Evolutionary conservation across 2,329 filamentous ascomycete species (phyloP).

Genomic region (Lecanicillium sp.): DNA sequence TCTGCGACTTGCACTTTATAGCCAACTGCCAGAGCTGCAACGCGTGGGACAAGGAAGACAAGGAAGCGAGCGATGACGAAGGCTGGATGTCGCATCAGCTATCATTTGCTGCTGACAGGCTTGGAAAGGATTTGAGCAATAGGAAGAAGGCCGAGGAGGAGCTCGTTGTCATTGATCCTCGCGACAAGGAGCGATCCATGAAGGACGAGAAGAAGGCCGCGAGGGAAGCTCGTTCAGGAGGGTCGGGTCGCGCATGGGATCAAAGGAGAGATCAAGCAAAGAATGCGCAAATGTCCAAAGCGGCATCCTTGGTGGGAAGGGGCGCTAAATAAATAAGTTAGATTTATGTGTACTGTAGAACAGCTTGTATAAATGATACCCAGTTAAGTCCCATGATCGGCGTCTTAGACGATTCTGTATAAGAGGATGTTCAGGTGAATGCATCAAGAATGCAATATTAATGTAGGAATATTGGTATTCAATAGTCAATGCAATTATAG

Average conservation of each 20-base stretch:
- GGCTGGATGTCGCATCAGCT: constrained; percentile 84
- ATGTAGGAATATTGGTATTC: too few species aligned
- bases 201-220: constrained; percentile 55
- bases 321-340: constrained; percentile 44
- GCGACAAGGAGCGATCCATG: constrained; percentile 70
- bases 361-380: constrained; percentile 3
- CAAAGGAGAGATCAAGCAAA: constrained; percentile 34
- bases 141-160: constrained; percentile 88
- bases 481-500: too few species aligned
- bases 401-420: too few species aligned
- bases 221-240: constrained; percentile 44
- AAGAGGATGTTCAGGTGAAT: not conserved
- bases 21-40: constrained; percentile 88
- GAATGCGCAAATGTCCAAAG: constrained; percentile 47
- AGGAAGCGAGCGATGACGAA: constrained; percentile 51
- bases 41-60: constrained; percentile 65
- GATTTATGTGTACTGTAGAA: not conserved
- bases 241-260: constrained; percentile 51
- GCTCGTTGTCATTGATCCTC: constrained; percentile 84
- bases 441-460: too few species aligned
- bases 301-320: constrained; percentile 45
- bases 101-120: constrained; percentile 77
- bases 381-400: too few species aligned
- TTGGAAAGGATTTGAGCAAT: constrained; percentile 88
- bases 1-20: constrained; percentile 95